Evolutionary conservation across 1,284 basidiomycete genomes (phyloP).

Genomic region (Fomes fomentarius): DNA sequence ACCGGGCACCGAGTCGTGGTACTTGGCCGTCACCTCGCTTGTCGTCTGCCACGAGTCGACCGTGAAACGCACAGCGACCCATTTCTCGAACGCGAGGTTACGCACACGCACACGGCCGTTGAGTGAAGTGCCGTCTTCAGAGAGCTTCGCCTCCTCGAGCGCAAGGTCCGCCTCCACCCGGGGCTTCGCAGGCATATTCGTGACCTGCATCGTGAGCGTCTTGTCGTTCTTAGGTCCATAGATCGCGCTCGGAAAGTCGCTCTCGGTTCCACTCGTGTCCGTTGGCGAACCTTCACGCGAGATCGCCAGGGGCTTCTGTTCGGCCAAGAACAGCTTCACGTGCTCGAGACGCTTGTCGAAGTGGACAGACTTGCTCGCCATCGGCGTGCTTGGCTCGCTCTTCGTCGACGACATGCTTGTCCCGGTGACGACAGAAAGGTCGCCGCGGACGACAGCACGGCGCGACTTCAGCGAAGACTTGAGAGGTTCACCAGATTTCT

Average conservation of each 20-base stretch:
- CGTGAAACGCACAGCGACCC: slow-evolving; percentile 89
- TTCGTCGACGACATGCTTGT: slow-evolving; percentile 42
- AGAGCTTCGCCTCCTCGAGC: slow-evolving; percentile 59
- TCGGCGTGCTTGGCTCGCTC: slow-evolving; percentile 64
- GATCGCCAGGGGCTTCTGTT: slow-evolving; percentile 93
- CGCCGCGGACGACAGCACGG: slow-evolving; percentile 50
- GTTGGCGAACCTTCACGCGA: slow-evolving; percentile 90
- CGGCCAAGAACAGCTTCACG: slow-evolving; percentile 91
- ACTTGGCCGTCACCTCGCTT: slow-evolving; percentile 86
- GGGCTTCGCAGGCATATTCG: slow-evolving; percentile 49
- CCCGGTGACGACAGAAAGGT: slow-evolving; percentile 53
- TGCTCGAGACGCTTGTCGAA: slow-evolving; percentile 92
- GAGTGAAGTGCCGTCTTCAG: slow-evolving; percentile 60
- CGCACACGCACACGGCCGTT: slow-evolving; percentile 79
- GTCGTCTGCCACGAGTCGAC: slow-evolving; percentile 96
- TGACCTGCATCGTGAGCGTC: slow-evolving; percentile 52
- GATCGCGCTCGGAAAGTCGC: slow-evolving; percentile 68
- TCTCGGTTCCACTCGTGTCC: slow-evolving; percentile 76
- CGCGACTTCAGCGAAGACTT: slow-evolving; percentile 87
- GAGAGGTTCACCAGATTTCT: slow-evolving; percentile 92
- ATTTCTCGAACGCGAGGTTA: slow-evolving; percentile 89
- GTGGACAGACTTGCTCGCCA: slow-evolving; percentile 82
- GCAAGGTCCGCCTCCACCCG: slow-evolving; percentile 46
- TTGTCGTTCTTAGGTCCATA: slow-evolving; percentile 47
- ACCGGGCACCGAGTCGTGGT: slow-evolving; percentile 66